Base-by-base conservation (phyloP, 805 yeast species). In the Kuraishia piskuri region DNA sequence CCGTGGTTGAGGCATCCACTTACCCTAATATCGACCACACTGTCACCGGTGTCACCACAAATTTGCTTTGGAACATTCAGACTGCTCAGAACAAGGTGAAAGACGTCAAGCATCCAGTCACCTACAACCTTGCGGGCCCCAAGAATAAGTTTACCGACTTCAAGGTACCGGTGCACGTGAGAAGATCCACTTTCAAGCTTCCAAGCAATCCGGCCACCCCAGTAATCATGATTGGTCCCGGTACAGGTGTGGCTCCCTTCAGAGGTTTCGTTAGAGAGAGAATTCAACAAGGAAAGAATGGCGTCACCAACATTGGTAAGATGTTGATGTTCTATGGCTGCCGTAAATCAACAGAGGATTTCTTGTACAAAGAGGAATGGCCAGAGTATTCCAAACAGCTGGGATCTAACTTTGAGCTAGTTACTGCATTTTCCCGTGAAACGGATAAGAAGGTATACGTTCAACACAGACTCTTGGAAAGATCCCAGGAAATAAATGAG, bases 191-290 rank as follows among this genome's bases (percentile, higher is more conserved):
- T 54, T 94, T 92, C 77, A 91, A 90, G 75, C 77, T 94, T 58
- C 99, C 99, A 21, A 77, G 90, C 7, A 88, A 89, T 65, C 86
- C 95, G 31, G 69, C 79, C 2, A 82, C 84, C 31, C 97, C 98
- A 19, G 78, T 92, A 22, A 90, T 92, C 62, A 81, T 91, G 86
- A 79, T 92, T 63, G 99, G 99, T 25, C 98, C 99, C 49, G 99
- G 99, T 59, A 94, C 99, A 2, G 99, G 99, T 68, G 92, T 92
- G 51, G 98, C 99, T 9, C 99, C 99, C 57, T 89, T 94, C 76
- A 84, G 99, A 73, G 99, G 96, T 2, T 92, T 92, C 60, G 70
- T 92, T 40, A 84, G 95, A 73, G 99, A 92, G 67, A 85, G 91
- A 63, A 87, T 84, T n/a, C 67, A 72, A 45, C 79, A 74, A 63